phyloP scores from a whole-genome alignment of 2,329 filamentous ascomycete genomes.

The Orbilia oligospora region DNA sequence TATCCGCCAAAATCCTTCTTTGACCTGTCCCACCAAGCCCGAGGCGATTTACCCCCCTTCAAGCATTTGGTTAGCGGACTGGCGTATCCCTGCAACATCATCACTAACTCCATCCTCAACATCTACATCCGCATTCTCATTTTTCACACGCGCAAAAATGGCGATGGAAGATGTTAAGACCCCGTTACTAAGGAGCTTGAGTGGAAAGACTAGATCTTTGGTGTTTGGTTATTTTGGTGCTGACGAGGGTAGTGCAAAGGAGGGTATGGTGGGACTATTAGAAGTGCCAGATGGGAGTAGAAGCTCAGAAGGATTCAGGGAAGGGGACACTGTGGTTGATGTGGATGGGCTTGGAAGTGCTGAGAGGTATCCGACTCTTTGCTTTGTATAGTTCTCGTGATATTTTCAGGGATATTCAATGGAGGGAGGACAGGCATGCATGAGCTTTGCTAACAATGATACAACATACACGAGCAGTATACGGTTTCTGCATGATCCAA shows the following conservation, averaged over 20 bases:
- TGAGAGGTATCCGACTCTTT: constrained; percentile 32
- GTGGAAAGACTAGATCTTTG: constrained; percentile 20
- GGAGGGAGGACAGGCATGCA: too few species aligned
- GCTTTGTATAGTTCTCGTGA: too few species aligned
- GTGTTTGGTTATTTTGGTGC: constrained; percentile 38
- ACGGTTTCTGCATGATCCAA: constrained; percentile 38
- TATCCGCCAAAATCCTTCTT: background rate
- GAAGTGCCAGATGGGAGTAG: constrained; percentile 32
- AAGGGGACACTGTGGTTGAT: constrained; percentile 2
- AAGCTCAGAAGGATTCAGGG: constrained; percentile 18
- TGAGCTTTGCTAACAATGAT: background rate
- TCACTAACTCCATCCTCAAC: constrained; percentile 26
- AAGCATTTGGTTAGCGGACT: constrained; percentile 43
- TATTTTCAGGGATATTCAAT: too few species aligned
- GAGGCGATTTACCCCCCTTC: constrained; percentile 37
- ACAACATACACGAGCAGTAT: constrained; percentile 18
- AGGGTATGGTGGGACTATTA: constrained; percentile 22
- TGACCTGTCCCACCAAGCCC: constrained; percentile 27
- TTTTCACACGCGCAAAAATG: constrained; percentile 30
- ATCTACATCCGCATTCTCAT: constrained; percentile 7
- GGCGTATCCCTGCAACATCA: constrained; percentile 37
- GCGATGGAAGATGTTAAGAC: constrained; percentile 29
- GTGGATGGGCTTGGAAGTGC: constrained; percentile 21
- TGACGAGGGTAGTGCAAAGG: constrained; percentile 1
- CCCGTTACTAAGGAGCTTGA: constrained; percentile 41